Base-by-base conservation (phyloP, 768 basidiomycete genomes). In the Termitomyces sp. region DNA sequence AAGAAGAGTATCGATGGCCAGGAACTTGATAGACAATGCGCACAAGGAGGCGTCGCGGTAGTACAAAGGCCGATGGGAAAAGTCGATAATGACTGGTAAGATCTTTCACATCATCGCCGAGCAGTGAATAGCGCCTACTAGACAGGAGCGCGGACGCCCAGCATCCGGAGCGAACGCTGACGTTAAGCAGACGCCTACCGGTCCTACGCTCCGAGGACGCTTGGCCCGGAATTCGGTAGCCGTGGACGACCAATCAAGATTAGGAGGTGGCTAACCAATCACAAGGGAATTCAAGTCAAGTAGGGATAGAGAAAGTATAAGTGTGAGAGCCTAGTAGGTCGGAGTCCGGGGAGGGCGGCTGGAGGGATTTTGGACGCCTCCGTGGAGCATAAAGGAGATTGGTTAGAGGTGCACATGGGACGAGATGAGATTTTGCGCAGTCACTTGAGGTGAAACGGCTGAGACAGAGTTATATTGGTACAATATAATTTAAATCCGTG, bases 281-380 rank as follows among this genome's bases (percentile, higher is more conserved):
- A 42, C 54, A 42, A 53, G 28, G 40, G 32, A 52, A 52, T 20
- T 28, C 51, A 58, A 50, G 58, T 52, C 53, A 51, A 46, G 59
- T 42, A 59, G 50, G 50, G 22, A 33, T 32, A 42, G 42, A 39
- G 48, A 48, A 40, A 49, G 57, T 39, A 28, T 58, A 38, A 39
- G 22, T 15, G 24, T 22, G 22, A 39, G 24, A 24, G 38, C 38
- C 53, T 53, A 36, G 52, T 35, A 22, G 7, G 54, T 42, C 55
- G 40, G 55, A 55, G 55, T 55, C 55, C 55, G 55, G 40, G n/a
- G 55, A 55, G 40, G 54, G 18, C 39, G 54, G 54, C 6, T 1
- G 39, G 3, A 55, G 5, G 22, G 0, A 24, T 16, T 24, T 36
- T 53, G 13, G 2, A 1, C 22, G n/a, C 51, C 51, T 36, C 51